A percentile compares a stretch with the other conserved stretches of the same genome.
phyloP scores from a whole-genome alignment of 768 basidiomycete genomes.

The Amanita rubescens region DNA sequence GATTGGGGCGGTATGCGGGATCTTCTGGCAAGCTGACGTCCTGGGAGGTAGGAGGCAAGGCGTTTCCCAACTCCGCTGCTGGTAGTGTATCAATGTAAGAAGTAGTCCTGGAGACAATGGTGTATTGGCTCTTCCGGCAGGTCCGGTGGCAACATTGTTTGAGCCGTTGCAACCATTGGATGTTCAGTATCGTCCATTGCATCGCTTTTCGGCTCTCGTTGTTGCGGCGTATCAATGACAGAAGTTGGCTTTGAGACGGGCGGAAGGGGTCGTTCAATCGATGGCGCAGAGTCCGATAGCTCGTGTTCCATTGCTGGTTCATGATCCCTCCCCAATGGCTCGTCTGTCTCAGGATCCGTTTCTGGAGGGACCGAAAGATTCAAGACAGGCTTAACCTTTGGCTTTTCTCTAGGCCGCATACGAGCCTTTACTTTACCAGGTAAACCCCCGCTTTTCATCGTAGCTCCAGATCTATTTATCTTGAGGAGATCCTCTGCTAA shows the following conservation, averaged over 20 bases:
- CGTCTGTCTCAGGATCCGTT: background rate
- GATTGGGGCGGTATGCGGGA: background rate
- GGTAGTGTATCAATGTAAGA: background rate
- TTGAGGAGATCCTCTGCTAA: background rate
- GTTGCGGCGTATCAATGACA: background rate
- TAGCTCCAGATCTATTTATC: background rate
- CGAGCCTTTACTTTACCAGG: background rate
- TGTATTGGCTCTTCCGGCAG: background rate
- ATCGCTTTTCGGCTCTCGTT: background rate
- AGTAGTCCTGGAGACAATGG: no score
- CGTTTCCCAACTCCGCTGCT: background rate
- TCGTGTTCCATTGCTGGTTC: background rate
- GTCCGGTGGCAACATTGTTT: background rate
- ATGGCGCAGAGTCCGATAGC: background rate
- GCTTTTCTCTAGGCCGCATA: constrained; percentile 8
- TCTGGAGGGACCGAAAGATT: background rate
- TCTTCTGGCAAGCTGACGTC: no score
- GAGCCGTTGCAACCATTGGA: background rate
- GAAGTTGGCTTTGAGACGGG: background rate
- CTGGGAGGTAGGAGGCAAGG: no score
- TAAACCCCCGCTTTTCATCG: background rate
- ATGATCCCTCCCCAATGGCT: background rate
- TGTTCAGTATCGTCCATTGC: background rate
- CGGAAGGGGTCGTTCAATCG: background rate
- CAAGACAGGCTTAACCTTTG: background rate